phyloP scores from a whole-genome alignment of 2,329 filamentous ascomycete species.

The Calonectria pteridis region DNA sequence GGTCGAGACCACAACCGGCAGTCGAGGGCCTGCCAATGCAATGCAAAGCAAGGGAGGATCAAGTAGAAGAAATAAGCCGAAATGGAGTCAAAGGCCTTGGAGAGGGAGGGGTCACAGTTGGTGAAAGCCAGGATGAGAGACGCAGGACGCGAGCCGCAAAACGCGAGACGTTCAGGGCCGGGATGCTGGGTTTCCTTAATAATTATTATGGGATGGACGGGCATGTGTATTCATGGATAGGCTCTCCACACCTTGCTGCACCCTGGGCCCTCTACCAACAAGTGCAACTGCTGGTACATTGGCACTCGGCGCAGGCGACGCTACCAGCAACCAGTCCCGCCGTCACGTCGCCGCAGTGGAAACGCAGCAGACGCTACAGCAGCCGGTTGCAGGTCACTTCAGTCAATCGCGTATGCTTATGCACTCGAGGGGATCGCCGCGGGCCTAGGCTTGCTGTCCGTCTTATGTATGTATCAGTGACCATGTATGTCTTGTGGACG shows the following conservation, averaged over 20 bases:
- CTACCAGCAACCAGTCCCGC: conserved; percentile 1
- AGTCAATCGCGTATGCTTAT: background rate
- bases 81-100: conserved; percentile 12
- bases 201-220: conserved; percentile 6
- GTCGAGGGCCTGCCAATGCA: background rate
- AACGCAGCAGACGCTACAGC: background rate
- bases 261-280: background rate
- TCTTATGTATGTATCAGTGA: conserved; percentile 6
- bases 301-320: background rate
- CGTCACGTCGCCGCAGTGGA: background rate
- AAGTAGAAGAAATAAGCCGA: conserved; percentile 6
- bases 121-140: background rate
- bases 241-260: conserved; percentile 4
- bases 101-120: background rate
- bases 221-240: conserved; percentile 9
- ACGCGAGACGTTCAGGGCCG: conserved; percentile 18
- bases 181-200: conserved; percentile 21
- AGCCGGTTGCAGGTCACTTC: background rate
- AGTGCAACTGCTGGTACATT: background rate
- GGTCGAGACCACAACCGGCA: conserved; percentile 6
- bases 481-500: background rate
- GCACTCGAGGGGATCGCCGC: background rate
- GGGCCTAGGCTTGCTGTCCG: background rate
- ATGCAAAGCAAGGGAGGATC: conserved; percentile 9
- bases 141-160: background rate